These are phyloP conservation scores for Amaranthus tricolor DNA, from an alignment of 179 eudicot species.

Conservation along the genomic window DNA sequence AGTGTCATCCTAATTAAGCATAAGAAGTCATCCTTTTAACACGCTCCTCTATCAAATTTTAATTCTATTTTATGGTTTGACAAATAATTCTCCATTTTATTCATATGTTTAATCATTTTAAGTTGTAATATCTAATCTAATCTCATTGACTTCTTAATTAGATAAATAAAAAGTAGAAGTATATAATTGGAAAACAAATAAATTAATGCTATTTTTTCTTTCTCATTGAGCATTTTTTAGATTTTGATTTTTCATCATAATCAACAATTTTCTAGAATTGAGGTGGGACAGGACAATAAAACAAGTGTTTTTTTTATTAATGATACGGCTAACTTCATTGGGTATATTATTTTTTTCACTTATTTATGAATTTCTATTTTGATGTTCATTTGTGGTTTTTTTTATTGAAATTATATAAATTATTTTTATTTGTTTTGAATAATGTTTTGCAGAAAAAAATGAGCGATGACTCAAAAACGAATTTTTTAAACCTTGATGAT, in stretches of 20 bases:
- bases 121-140: no score
- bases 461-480: constrained; percentile 30
- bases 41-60: constrained; percentile 1
- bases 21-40: constrained; percentile 13
- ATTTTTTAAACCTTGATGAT: constrained; percentile 56
- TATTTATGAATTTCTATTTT: constrained; percentile 5
- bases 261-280: background rate
- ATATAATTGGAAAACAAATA: background rate
- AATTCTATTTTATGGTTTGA: background rate
- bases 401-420: background rate
- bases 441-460: constrained; percentile 23
- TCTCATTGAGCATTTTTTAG: background rate
- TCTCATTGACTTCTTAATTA: background rate
- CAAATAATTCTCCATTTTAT: background rate
- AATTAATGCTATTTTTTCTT: background rate
- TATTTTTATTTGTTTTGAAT: background rate
- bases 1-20: background rate
- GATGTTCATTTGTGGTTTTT: background rate
- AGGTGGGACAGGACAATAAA: background rate
- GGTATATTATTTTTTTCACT: constrained; percentile 16
- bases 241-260: background rate
- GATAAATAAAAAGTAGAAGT: background rate
- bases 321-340: constrained; percentile 32
- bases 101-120: background rate
- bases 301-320: constrained; percentile 15